Percentiles rank a stretch among this genome's conserved stretches.
Evolutionary conservation across 164 flowering plant genomes (phyloP).

Genomic region (Echeveria elegans): DNA sequence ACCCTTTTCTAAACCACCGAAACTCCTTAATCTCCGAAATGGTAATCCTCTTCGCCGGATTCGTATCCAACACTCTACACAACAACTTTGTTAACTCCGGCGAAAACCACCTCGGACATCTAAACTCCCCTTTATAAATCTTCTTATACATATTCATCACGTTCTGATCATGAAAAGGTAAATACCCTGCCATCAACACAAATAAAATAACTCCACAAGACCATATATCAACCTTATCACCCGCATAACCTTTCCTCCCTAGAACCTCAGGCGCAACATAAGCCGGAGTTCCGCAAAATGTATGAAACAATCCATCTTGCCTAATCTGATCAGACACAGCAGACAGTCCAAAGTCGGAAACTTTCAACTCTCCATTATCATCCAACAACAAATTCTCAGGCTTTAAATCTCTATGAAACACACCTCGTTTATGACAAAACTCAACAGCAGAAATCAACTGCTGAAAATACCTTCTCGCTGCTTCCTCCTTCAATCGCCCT

Average conservation of each 20-base stretch:
- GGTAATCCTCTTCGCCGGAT: constrained; percentile 7
- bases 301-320: constrained; percentile 33
- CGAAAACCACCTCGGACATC: constrained; percentile 32
- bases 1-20: constrained; percentile 11
- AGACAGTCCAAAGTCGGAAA: constrained; percentile 31
- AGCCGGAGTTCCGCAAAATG: constrained; percentile 25
- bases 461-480: constrained; percentile 32
- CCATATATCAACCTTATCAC: constrained; percentile 31
- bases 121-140: constrained; percentile 32
- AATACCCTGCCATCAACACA: constrained; percentile 33
- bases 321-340: constrained; percentile 33
- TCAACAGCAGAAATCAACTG: constrained; percentile 31
- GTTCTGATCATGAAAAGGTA: constrained; percentile 33
- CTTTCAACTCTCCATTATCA: constrained; percentile 21
- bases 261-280: constrained; percentile 28
- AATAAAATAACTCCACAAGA: constrained; percentile 30
- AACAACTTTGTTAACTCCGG: constrained; percentile 7
- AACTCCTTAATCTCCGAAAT: constrained; percentile 12
- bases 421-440: constrained; percentile 35
- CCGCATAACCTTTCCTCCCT: constrained; percentile 28
- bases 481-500: constrained; percentile 24
- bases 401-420: constrained; percentile 29
- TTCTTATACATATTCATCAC: constrained; percentile 31
- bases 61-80: constrained; percentile 9
- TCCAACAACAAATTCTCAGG: constrained; percentile 29